Conservation (phyloP, 2,329 filamentous ascomycete genomes). For the Paecilomyces formosus region DNA sequence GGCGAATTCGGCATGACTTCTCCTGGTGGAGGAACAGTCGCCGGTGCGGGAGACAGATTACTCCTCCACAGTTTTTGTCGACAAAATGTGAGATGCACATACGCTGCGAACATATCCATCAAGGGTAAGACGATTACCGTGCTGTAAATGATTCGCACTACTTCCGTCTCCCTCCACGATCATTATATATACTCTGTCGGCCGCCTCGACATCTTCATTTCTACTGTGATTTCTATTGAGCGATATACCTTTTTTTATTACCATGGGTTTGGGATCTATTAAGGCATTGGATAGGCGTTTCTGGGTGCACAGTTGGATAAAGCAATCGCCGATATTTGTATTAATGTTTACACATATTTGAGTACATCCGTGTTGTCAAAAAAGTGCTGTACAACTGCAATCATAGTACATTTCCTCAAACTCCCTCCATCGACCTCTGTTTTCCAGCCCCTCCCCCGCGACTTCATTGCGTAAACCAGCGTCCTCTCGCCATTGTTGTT, state of each 20-base stretch:
- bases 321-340: background rate
- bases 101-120: conserved; percentile 19
- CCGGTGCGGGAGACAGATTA: conserved; percentile 22
- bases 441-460: background rate
- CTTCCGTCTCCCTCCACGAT: background rate
- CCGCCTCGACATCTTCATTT: background rate
- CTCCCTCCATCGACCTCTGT: background rate
- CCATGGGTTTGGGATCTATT: background rate
- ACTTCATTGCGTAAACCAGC: background rate
- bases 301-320: background rate
- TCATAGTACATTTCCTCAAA: background rate
- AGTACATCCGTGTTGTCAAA: background rate
- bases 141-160: conserved; percentile 3
- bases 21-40: conserved; percentile 25
- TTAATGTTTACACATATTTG: background rate
- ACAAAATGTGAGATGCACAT: conserved; percentile 19
- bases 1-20: conserved; percentile 21
- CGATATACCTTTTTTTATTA: background rate
- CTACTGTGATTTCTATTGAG: background rate
- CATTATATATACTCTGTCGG: background rate
- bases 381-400: background rate
- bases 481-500: background rate
- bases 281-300: background rate
- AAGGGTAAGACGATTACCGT: conserved; percentile 10
- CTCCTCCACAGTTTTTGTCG: conserved; percentile 26